phyloP scores from a whole-genome alignment of 306 rosid species.

The Heteromeles arbutifolia region DNA sequence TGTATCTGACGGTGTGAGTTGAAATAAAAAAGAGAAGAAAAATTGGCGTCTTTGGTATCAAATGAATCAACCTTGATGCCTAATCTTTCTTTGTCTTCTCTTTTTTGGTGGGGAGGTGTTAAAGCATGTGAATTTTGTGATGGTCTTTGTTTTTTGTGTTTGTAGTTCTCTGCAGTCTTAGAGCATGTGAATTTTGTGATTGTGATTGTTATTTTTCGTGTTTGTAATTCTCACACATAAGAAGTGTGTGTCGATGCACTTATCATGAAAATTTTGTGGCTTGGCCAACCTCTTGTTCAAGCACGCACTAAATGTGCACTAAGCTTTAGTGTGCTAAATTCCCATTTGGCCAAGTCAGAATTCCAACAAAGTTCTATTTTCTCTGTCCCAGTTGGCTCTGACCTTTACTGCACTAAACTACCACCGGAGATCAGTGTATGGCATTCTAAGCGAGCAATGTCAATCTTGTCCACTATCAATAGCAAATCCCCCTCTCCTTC shows the following conservation, averaged over 20 bases:
- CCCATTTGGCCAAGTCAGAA: not conserved
- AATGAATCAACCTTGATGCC: not conserved
- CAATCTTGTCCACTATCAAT: constrained; percentile 6
- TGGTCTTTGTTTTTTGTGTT: not conserved
- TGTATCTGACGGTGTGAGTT: not conserved
- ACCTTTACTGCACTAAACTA: not conserved
- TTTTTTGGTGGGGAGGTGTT: not conserved
- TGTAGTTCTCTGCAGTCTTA: not conserved
- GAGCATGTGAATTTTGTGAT: not conserved
- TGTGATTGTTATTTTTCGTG: not conserved
- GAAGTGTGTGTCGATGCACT: no score
- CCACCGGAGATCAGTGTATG: constrained; percentile 13
- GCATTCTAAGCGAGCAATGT: constrained; percentile 10
- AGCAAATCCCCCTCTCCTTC: constrained; percentile 1
- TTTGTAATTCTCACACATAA: not conserved
- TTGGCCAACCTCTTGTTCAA: no score
- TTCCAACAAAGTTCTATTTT: not conserved
- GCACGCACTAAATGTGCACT: not conserved
- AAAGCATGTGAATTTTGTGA: not conserved
- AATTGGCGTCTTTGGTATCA: not conserved
- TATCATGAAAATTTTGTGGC: no score
- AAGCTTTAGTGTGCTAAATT: not conserved
- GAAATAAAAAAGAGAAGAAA: not conserved
- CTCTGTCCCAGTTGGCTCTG: not conserved
- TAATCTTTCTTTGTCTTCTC: not conserved